Evolutionary conservation across 202 grass and related monocot genomes (phyloP).

Genomic region (Alloteropsis angusta): DNA sequence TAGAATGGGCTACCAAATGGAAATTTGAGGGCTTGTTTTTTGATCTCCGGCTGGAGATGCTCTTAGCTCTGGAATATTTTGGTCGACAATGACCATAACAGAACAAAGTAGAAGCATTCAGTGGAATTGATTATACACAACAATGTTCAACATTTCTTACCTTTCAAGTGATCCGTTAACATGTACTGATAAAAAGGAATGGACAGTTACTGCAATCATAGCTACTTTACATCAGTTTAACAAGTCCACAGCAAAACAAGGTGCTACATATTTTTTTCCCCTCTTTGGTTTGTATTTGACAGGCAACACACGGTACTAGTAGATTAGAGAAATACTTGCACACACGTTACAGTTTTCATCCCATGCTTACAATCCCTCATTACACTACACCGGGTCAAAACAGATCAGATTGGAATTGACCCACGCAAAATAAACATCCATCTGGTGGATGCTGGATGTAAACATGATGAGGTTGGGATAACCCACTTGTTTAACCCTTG

Average conservation of each 20-base stretch:
- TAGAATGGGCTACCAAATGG: too few relatives aligned
- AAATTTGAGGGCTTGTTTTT: too few relatives aligned
- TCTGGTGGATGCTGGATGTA: neutral
- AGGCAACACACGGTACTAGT: neutral
- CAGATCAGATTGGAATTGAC: neutral
- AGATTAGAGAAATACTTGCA: neutral
- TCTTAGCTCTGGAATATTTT: too few relatives aligned
- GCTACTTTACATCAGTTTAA: neutral
- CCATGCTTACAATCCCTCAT: neutral
- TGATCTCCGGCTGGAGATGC: too few relatives aligned
- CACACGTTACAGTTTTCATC: neutral
- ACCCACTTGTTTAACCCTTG: neutral
- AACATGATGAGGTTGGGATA: neutral
- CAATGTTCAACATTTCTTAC: too few relatives aligned
- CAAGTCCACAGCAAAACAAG: neutral
- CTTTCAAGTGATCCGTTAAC: too few relatives aligned
- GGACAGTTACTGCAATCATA: too few relatives aligned
- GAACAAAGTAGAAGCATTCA: too few relatives aligned
- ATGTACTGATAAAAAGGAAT: too few relatives aligned
- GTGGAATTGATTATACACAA: too few relatives aligned
- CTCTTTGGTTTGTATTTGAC: neutral
- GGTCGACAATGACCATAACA: too few relatives aligned
- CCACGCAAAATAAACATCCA: neutral
- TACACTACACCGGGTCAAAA: neutral
- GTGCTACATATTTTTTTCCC: neutral